Evolutionary conservation across 2,329 filamentous ascomycete species (phyloP).

Genomic region (Aaosphaeria arxii): DNA sequence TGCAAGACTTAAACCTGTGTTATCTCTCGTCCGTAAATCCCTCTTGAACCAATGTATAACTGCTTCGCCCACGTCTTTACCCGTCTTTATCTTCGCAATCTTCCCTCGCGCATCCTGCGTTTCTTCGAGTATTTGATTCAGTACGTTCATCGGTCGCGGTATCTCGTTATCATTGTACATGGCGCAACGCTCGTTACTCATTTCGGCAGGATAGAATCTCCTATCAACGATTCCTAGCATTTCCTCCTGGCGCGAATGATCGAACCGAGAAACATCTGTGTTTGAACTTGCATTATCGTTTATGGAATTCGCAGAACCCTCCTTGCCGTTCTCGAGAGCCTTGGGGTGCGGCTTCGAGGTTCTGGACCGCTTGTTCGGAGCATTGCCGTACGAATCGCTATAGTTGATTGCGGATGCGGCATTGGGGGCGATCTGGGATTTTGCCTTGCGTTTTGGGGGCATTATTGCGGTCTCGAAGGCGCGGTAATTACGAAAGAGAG

Average conservation of each 20-base stretch:
- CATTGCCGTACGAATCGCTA: slow-evolving; percentile 29
- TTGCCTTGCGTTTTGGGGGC: slow-evolving; percentile 26
- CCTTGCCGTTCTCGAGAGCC: slow-evolving; percentile 8
- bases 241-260: slow-evolving; percentile 38
- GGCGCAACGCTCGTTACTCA: slow-evolving; percentile 74
- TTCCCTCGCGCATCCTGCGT: slow-evolving; percentile 55
- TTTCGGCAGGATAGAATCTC: slow-evolving; percentile 81
- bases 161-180: slow-evolving; percentile 71
- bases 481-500: neutral
- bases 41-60: slow-evolving; percentile 91
- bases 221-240: slow-evolving; percentile 42
- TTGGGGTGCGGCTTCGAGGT: slow-evolving; percentile 25
- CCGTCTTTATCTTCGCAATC: slow-evolving; percentile 34
- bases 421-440: slow-evolving; percentile 15
- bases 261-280: slow-evolving; percentile 15
- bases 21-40: slow-evolving; percentile 73
- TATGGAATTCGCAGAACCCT: neutral
- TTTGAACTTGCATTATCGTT: neutral
- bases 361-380: slow-evolving; percentile 38
- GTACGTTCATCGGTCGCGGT: slow-evolving; percentile 68
- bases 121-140: slow-evolving; percentile 59
- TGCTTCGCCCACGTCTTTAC: slow-evolving; percentile 53
- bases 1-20: slow-evolving; percentile 67
- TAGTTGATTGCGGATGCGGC: slow-evolving; percentile 28
- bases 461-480: slow-evolving; percentile 3